Evolutionary conservation across 1,284 basidiomycete genomes (phyloP), one percentile per base, ranked within the genome.

Genomic region (Pseudozyma sp.): DNA sequence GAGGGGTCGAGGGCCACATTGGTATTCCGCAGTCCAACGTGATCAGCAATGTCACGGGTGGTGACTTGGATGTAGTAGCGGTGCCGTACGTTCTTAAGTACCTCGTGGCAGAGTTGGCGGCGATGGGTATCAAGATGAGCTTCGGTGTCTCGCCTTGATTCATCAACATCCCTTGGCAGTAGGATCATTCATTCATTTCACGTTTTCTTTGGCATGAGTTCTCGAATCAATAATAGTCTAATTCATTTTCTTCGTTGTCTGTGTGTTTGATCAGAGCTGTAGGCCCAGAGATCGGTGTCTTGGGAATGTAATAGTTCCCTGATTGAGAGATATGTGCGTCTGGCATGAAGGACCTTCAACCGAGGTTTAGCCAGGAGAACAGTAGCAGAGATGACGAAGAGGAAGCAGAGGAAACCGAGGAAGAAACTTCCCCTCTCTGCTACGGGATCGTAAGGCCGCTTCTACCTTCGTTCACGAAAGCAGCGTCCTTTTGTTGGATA

Each of bases 31-130:
- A 59, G 54, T 45, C 58, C 14, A 69, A 65, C 49, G 72, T 83
- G 39, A 62, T 82, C 49, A 60, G 66, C 53, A 65, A 61, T 50
- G 61, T 66, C 3, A 61, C 56, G 1, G 77, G 79, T 9, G 82
- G 81, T 45, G 79, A 80, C 49, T 59, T 84, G 45, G 82, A 84
- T 47, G 79, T 83, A 9, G 70, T 84, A 57, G 96, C 96, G 7
- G 90, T 99, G 25, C 97, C 97, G 7, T 99, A 94, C 83, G 96
- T 97, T 47, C 78, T 85, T 59, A 78, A 80, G 61, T 85, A 87
- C 72, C 85, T 89, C 13, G 87, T 88, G 36, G 88, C 88, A 14
- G 89, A 89, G 81, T 86, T 89, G 79, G 88, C 88, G 12, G 87
- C 87, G 42, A 89, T 89, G 88, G 88, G 88, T 56, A 88, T 89